Evolutionary conservation across 345 rosid species (phyloP), one percentile per base, ranked within the genome.

Genomic region (Cardiospermum halicacabum): DNA sequence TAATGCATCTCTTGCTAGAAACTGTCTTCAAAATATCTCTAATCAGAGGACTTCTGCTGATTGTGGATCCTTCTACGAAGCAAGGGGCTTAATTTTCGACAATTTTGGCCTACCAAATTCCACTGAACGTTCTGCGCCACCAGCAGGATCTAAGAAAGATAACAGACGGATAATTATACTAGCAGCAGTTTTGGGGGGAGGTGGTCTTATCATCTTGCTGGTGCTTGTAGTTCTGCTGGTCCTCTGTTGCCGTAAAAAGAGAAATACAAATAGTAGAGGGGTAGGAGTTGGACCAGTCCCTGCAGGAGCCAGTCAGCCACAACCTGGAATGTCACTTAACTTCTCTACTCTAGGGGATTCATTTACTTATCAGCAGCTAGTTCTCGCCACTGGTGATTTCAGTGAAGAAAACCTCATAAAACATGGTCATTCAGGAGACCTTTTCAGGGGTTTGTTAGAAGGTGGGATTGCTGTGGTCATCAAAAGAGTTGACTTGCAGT

Each of bases 401-500:
- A 77, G 58, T 65, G 97, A 87, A 45, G 75, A 74, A 1, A 91
- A 82, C 74, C 85, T 95, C 72, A 86, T 95, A 53, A 95, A 87
- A 77, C 77, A 81, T 26, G 99, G 99, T 34, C 99, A 91, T 66
- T 95, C 99, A 0, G 99, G 99, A 54, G 87, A 75, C 74, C 86
- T 95, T 31, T 95, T 80, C 74, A 84, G 73, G 60, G 99, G 96
- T 43, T 50, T 80, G 60, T 68, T 89, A 62, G 99, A 79, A 19
- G 84, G 80, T 56, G 89, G 90, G 25, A 56, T 57, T 56, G 83
- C 81, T 40, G 73, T 89, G 58, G 92, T 89, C 51, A 63, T 95
- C 27, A 95, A 91, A 68, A 91, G 72, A 85, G 78, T 91, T 22
- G 81, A 91, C 79, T 43, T 75, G 61, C 68, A 58, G 75, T 74